Conservation (phyloP, 2,329 filamentous ascomycete species). For the Fusarium sp. region DNA sequence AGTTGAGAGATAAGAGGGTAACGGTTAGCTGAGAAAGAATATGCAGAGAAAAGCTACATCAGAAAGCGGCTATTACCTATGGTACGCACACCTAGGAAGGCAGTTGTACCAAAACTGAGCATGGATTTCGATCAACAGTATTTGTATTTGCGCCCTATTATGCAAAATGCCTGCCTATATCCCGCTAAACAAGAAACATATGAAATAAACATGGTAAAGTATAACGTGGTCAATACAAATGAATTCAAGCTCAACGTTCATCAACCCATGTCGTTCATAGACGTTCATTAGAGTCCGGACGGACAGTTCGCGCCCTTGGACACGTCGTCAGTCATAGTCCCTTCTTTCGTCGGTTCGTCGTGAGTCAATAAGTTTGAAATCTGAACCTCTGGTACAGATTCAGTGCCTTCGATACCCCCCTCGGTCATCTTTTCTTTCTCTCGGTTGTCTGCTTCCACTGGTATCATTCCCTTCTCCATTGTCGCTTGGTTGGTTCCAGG, state of each 20-base stretch:
- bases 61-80: not conserved
- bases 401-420: not conserved
- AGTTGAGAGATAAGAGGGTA: not conserved
- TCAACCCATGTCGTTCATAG: constrained; percentile 19
- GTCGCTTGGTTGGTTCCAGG: constrained; percentile 34
- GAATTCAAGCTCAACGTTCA: constrained; percentile 16
- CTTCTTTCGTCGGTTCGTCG: constrained; percentile 30
- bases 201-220: constrained; percentile 2
- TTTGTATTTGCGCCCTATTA: constrained; percentile 25
- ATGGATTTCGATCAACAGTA: constrained; percentile 3
- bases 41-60: too few relatives aligned
- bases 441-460: not conserved
- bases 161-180: constrained; percentile 31
- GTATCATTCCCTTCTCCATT: constrained; percentile 1
- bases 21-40: not conserved
- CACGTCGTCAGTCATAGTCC: constrained; percentile 33
- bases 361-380: constrained; percentile 23
- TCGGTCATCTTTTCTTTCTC: not conserved
- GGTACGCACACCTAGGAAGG: not conserved
- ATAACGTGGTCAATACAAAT: constrained; percentile 12
- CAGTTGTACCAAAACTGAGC: not conserved
- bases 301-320: constrained; percentile 11
- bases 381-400: constrained; percentile 13
- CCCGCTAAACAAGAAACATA: constrained; percentile 27
- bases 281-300: constrained; percentile 23